Base-by-base conservation (phyloP, 768 basidiomycete species). In the Neoboletus brunneissimus region DNA sequence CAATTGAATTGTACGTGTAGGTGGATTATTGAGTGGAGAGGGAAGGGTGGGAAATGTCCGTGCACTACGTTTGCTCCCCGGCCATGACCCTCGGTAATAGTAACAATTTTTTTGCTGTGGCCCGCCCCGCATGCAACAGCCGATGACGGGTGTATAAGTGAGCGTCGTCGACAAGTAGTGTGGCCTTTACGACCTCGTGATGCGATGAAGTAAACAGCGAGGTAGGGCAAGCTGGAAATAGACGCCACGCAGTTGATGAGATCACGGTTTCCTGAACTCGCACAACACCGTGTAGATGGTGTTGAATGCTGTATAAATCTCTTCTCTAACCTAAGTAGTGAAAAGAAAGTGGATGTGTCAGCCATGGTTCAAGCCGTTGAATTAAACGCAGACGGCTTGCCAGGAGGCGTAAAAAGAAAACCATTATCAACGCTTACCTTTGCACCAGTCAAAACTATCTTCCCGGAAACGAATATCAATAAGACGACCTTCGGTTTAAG, bases 231-330 rank as follows among this genome's bases (percentile, higher is more conserved):
- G 31, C 4, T 22, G 12, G 11, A 42, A 23, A 10, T 32, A 16
- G n/a, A 22, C n/a, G 20, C n/a, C 6, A 10, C 6, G 11, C 13
- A 25, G 16, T 40, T 34, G 18, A 38, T 4, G 5, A 32, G 2
- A 11, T 61, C 23, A 90, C 45, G 91, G 91, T 76, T 93, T 95
- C 73, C 90, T 83, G 81, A 92, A 95, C 70, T 95, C 94, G 80
- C 88, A 91, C 62, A 99, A 74, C 79, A 98, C 96, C 57, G 96
- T 96, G 75, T 99, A 99, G 56, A 99, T 99, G 56, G 93, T 93
- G 78, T 98, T 98, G 87, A 99, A 99, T 25, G 97, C 97, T 35
- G 93, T 94, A 72, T 99, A 98, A 62, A 98, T 98, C 82, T 99
- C 96, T 78, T 98, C 95, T 76, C 97, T 83, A 76, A 98, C 89